phyloP scores from a whole-genome alignment of 768 basidiomycete species.

The Tulasnella sp. region DNA sequence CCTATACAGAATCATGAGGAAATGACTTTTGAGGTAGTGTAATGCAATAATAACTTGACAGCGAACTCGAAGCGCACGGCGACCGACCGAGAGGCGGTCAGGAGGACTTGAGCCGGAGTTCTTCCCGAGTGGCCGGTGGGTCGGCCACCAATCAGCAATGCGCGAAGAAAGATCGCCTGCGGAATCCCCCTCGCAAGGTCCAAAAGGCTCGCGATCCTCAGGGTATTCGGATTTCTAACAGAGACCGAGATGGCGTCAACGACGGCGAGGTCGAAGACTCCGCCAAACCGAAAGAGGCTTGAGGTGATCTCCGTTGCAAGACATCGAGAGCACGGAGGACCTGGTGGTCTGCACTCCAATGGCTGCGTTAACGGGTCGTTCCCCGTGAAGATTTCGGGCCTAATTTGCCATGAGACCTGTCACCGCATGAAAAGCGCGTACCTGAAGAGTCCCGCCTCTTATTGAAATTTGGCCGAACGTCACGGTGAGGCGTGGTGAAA shows the following conservation, averaged over 20 bases:
- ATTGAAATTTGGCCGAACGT: background rate
- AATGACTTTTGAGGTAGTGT: too few species aligned
- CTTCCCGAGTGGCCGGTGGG: background rate
- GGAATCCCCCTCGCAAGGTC: background rate
- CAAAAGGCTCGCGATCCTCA: background rate
- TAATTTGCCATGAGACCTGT: background rate
- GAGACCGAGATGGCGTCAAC: background rate
- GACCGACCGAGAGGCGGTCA: background rate
- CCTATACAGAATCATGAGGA: background rate
- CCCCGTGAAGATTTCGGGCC: background rate
- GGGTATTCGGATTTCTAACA: background rate
- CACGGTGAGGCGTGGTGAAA: too few species aligned
- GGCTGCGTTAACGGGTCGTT: background rate
- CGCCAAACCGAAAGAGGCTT: background rate
- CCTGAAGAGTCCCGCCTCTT: background rate
- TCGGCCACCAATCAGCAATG: background rate
- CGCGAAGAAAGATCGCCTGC: background rate
- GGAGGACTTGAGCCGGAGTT: background rate
- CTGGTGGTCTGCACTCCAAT: background rate
- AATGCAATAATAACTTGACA: background rate
- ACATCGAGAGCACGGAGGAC: background rate
- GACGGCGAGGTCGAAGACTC: background rate
- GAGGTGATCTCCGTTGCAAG: background rate
- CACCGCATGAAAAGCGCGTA: background rate
- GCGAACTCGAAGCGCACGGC: background rate